Evolutionary conservation across 176 grass and related monocot species (phyloP), one percentile per base, ranked within the genome.

Genomic region (Oryza meridionalis): DNA sequence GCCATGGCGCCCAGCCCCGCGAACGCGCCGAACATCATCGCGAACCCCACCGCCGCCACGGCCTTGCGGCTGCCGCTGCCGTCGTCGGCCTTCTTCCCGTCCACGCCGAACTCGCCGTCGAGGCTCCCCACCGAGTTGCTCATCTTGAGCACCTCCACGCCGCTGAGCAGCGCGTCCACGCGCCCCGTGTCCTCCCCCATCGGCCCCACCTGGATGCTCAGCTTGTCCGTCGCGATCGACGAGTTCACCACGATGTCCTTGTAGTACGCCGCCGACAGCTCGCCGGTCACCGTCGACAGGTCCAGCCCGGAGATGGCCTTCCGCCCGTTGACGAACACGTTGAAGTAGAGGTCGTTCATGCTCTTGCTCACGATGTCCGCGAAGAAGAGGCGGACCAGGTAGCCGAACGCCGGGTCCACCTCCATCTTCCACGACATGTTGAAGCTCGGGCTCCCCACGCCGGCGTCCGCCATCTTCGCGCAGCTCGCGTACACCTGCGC

Each of bases 281-380:
- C 87, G 47, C 84, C 73, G 2, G 96, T 90, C 73, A 94, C 47
- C 13, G 93, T 95, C 8, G 93, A 90, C 33, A 98, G 85, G 81
- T 98, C 96, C 4, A 98, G 89, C 7, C 89, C 93, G 1, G 89
- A 92, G 61, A 95, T 72, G 65, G 93, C 96, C 89, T 85, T 95
- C 33, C 76, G 75, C 2, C 67, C 91, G 64, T 89, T 93, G 64
- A 98, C 25, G 91, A 84, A 98, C 0, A 90, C 96, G 84, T 95
- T 88, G 91, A 98, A 98, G 81, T 98, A 98, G 80, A 95, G 96
- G 65, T 95, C 93, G 73, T 98, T 92, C 70, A 84, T 77, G 70
- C 87, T 31, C 72, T 88, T 90, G 86, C 96, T 98, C 6, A 98
- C 65, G 88, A 98, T 95, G 87, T 98, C 96, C 61, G 87, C 88